A percentile compares a stretch with the other conserved stretches of the same genome.
Evolutionary conservation across 2,329 filamentous ascomycete genomes (phyloP).

Genomic region (Periconia sp.): DNA sequence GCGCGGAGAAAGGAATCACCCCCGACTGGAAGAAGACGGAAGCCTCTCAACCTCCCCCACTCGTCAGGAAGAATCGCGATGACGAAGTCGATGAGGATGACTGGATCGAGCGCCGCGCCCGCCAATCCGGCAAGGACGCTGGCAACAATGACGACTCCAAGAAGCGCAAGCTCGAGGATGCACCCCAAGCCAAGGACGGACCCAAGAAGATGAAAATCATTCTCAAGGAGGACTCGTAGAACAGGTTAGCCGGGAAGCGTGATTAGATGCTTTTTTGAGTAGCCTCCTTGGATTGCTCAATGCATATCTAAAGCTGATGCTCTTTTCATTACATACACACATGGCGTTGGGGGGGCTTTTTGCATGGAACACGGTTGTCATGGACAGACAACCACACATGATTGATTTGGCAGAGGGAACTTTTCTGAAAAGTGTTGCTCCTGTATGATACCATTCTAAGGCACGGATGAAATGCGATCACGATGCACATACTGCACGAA

Average conservation of each 20-base stretch:
- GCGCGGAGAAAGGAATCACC: conserved; percentile 48
- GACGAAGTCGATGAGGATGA: conserved; percentile 24
- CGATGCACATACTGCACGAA: not conserved
- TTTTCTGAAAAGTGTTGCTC: not conserved
- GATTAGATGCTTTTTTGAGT: too few relatives aligned
- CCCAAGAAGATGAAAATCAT: too few relatives aligned
- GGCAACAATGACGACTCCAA: conserved; percentile 21
- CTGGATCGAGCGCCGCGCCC: conserved; percentile 33
- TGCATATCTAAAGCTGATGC: too few relatives aligned
- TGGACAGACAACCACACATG: not conserved
- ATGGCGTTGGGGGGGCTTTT: not conserved
- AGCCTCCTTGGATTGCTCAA: too few relatives aligned
- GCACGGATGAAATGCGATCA: not conserved
- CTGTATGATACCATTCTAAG: not conserved
- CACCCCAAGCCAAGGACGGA: conserved; percentile 28
- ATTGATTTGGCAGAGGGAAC: not conserved
- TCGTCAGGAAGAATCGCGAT: conserved; percentile 22
- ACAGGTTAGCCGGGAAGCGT: conserved; percentile 14
- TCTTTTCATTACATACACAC: too few relatives aligned
- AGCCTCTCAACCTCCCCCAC: conserved; percentile 13
- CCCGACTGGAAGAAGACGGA: conserved; percentile 38
- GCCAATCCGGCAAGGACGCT: conserved; percentile 34
- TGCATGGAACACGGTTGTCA: not conserved
- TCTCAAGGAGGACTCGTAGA: conserved; percentile 37
- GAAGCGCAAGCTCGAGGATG: conserved; percentile 38